Evolutionary conservation across 2,329 filamentous ascomycete genomes (phyloP).

Genomic region (Fonsecaea multimorphosa): DNA sequence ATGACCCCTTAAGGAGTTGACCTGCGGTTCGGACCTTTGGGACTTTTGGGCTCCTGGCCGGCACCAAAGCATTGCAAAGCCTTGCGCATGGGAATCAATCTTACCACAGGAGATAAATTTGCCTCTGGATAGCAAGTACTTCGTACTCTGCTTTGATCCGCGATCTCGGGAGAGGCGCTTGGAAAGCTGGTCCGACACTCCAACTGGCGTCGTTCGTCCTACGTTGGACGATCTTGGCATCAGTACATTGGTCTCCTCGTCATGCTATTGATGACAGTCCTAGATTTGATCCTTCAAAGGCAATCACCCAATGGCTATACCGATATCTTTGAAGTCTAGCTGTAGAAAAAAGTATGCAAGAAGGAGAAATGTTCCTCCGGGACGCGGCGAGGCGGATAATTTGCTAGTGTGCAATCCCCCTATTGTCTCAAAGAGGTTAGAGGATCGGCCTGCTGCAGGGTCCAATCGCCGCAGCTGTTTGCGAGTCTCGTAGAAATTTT

Average conservation of each 20-base stretch:
- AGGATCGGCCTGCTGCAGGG: background rate
- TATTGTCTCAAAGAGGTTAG: background rate
- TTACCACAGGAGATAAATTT: no score
- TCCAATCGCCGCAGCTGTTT: slow-evolving; percentile 9
- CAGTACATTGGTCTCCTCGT: background rate
- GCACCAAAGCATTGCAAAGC: no score
- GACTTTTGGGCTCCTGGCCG: no score
- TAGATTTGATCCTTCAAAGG: background rate
- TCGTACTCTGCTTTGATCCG: no score
- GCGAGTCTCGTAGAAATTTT: slow-evolving; percentile 19
- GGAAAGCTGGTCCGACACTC: no score
- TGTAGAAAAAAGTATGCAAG: background rate
- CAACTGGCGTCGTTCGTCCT: no score
- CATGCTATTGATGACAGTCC: background rate
- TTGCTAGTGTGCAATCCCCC: background rate
- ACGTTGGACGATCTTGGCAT: no score
- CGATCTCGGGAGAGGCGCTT: no score
- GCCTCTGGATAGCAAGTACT: no score
- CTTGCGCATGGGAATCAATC: no score
- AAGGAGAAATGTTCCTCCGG: background rate
- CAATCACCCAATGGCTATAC: background rate
- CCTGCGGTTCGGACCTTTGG: no score
- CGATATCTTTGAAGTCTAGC: background rate
- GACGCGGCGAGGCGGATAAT: background rate
- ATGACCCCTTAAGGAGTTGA: no score